Conservation (phyloP, 148 eudicot genomes). For the Cornus florida region DNA sequence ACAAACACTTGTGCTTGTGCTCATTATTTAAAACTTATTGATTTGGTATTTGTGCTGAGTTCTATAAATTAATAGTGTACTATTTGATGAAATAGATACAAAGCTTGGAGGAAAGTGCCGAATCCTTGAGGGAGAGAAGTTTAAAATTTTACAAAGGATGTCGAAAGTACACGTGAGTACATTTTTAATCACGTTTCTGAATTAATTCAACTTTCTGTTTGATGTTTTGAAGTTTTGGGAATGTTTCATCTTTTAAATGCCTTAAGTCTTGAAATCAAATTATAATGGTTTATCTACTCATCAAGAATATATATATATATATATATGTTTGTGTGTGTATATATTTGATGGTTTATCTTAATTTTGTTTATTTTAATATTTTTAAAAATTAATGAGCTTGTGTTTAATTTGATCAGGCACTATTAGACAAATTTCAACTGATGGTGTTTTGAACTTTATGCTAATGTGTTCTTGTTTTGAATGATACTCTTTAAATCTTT, state of each 20-base stretch:
- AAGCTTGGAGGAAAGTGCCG: constrained; percentile 87
- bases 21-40: not conserved
- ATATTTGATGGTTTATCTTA: not conserved
- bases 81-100: constrained; percentile 61
- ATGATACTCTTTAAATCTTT: not conserved
- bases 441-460: not conserved
- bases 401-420: constrained; percentile 6
- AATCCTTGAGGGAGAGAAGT: constrained; percentile 85
- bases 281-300: not conserved
- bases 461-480: not conserved
- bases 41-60: constrained; percentile 3
- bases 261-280: too few relatives aligned
- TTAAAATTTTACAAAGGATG: constrained; percentile 91
- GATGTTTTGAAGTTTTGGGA: not conserved
- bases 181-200: not conserved
- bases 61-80: constrained; percentile 1
- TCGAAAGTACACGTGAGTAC: constrained; percentile 89
- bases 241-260: not conserved
- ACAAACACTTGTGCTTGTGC: not conserved
- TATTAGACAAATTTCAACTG: not conserved
- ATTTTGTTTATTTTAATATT: too few relatives aligned
- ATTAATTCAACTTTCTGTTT: not conserved
- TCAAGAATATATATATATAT: not conserved
- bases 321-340: not conserved
- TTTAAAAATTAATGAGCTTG: not conserved